These are phyloP conservation scores for Paraglomus brasilianum DNA, from an alignment of 192 early-diverging fungal genomes.

Conservation along the genomic window DNA sequence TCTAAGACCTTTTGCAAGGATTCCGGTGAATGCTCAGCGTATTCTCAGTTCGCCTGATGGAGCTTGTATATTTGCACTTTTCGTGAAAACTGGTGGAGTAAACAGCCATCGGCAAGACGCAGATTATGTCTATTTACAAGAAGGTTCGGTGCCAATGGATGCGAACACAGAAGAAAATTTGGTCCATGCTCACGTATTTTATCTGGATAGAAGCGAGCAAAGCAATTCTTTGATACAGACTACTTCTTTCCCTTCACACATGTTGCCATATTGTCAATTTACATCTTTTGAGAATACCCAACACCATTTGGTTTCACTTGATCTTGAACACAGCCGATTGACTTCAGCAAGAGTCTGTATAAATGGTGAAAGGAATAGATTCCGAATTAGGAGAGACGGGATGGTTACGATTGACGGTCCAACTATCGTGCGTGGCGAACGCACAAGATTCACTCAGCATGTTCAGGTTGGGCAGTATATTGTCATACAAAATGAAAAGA, in stretches of 20 bases:
- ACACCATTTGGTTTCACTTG: constrained; percentile 7
- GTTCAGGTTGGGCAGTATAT: constrained; percentile 17
- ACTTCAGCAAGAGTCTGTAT: constrained; percentile 15
- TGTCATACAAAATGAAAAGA: constrained; percentile 26
- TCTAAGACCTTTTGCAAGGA: constrained; percentile 17
- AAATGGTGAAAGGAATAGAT: constrained; percentile 16
- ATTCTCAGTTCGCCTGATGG: constrained; percentile 25
- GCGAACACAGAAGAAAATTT: neutral
- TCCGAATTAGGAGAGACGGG: neutral
- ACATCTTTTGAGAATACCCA: constrained; percentile 16
- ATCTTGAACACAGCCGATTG: constrained; percentile 5
- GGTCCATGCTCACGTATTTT: neutral
- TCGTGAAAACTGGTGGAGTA: neutral
- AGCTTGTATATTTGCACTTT: constrained; percentile 30
- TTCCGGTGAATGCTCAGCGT: constrained; percentile 5
- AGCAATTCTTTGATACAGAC: neutral
- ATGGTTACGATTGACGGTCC: constrained; percentile 15
- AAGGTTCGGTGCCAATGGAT: neutral
- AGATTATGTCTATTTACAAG: neutral
- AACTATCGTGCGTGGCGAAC: constrained; percentile 11
- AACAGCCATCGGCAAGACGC: neutral
- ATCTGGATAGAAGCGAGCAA: neutral
- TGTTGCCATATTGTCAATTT: constrained; percentile 17
- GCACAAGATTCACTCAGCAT: constrained; percentile 11
- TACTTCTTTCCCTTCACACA: neutral